Base-by-base conservation (phyloP, 805 yeast genomes). In the Myxozyma geophila region DNA sequence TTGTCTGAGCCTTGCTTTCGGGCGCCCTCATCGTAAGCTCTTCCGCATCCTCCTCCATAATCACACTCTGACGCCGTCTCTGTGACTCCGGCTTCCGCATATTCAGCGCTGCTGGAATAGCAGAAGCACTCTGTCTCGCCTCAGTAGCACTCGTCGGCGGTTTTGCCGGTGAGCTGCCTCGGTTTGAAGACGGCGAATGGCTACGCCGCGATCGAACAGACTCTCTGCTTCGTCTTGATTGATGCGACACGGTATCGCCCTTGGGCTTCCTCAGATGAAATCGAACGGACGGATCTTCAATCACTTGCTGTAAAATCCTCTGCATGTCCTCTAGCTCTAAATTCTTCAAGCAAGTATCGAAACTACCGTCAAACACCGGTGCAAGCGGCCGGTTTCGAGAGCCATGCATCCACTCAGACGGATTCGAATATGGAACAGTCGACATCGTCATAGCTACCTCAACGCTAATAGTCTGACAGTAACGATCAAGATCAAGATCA, bases 361-460 rank as follows among this genome's bases (percentile, higher is more conserved):
- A 66, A 47, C 33, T 47, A 10, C 68, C 69, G 17, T 52, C 49
- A 39, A 44, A 66, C 8, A 66, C 67, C 7, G 69, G 69, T 48
- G 64, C 63, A 28, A 66, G 63, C 28, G 69, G 69, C 13, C 49
- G 56, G 40, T 66, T 58, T 33, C 43, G 46, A 15, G 50, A 28
- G 35, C 47, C 56, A 47, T 53, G 60, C 65, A 66, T 60, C 69
- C 69, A 66, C 21, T 47, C 54, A 12, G 50, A 17, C 13, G 68
- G 54, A n/a, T 54, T 37, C 36, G 58, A 44, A 46, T 51, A 63
- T 37, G 69, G 69, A 46, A 53, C 53, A 21, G 46, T 40, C 7
- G 69, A 59, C 68, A 65, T 64, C 48, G 60, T 28, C 64, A 66
- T 59, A 19, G 69, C 48, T 12, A 60, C 63, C 53, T 66, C 69